Evolutionary conservation across 352 stramenopile genomes (phyloP).

Genomic region (Pythium brachiatum): DNA sequence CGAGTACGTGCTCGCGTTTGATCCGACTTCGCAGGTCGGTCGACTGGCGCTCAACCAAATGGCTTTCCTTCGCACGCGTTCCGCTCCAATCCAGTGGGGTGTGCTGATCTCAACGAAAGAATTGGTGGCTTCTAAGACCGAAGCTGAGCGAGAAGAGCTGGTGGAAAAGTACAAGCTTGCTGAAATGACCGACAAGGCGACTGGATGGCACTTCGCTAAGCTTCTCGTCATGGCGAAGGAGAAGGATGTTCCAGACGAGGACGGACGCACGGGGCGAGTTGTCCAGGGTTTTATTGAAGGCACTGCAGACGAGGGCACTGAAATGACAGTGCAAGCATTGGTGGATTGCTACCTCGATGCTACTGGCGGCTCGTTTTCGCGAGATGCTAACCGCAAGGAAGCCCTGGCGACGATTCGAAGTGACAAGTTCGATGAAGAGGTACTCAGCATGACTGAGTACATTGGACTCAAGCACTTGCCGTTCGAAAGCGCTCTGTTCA

Average conservation of each 20-base stretch:
- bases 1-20: conserved; percentile 72
- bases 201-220: conserved; percentile 78
- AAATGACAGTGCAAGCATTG: conserved; percentile 48
- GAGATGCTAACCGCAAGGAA: conserved; percentile 43
- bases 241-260: conserved; percentile 40
- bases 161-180: conserved; percentile 33
- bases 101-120: conserved; percentile 73
- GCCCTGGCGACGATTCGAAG: conserved; percentile 40
- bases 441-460: conserved; percentile 74
- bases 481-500: conserved; percentile 77
- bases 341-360: conserved; percentile 64
- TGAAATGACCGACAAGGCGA: conserved; percentile 36
- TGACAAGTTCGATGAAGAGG: conserved; percentile 49
- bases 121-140: conserved; percentile 47
- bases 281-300: conserved; percentile 55
- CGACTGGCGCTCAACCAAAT: conserved; percentile 55
- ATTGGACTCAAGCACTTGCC: conserved; percentile 81
- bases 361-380: conserved; percentile 35
- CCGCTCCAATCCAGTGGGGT: conserved; percentile 72
- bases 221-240: conserved; percentile 62
- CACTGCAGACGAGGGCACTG: conserved; percentile 42
- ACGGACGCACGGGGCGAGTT: conserved; percentile 23
- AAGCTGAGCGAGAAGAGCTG: conserved; percentile 35
- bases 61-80: conserved; percentile 65
- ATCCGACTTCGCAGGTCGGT: conserved; percentile 52